Base-by-base conservation (phyloP, 352 stramenopile species). In the Phytophthora pinifolia region DNA sequence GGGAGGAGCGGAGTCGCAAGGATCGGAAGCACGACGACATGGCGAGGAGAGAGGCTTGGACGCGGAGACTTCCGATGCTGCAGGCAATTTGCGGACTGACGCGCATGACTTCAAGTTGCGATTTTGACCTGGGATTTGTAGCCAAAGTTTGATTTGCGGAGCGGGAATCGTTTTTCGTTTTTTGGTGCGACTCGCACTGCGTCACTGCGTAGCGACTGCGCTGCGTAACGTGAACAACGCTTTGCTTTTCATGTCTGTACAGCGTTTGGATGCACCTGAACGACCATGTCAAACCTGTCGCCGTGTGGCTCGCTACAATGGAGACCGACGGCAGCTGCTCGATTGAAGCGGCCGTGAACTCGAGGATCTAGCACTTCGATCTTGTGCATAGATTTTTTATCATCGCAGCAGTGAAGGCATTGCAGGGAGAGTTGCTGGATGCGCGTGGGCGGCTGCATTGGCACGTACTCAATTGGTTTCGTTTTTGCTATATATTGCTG, bases 41-140 rank as follows among this genome's bases (percentile, higher is more conserved):
- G 50, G 38, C 9, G 22, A 27, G 22, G 22, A 27, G 22, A 33
- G 35, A 2, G 14, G 29, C 12, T 34, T 9, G 32, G 35, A 34
- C 27, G 59, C 7, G 31, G 25, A 43, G 20, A 35, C 27, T 74
- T 65, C 61, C 56, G 65, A 54, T 41, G 65, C 60, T 70, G 65
- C 65, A 64, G 44, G 65, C 65, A 64, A 39, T 66, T 60, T 54
- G 39, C 6, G 37, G 41, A 72, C 59, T 72, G 63, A 42, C 8
- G 13, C n/a, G n/a, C 27, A 18, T 32, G 9, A 35, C 41, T 65
- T 65, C 41, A 65, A 65, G 56, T 54, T 64, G 48, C 47, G 13
- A 7, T 33, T 53, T 50, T 27, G 31, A 48, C 37, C 46, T 50
- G 38, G 18, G 9, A 39, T 53, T 57, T 62, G 46, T 62, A 58